Conservation (phyloP, 2,329 filamentous ascomycete species). For the Dryadomyces quercus-mongolicae region DNA sequence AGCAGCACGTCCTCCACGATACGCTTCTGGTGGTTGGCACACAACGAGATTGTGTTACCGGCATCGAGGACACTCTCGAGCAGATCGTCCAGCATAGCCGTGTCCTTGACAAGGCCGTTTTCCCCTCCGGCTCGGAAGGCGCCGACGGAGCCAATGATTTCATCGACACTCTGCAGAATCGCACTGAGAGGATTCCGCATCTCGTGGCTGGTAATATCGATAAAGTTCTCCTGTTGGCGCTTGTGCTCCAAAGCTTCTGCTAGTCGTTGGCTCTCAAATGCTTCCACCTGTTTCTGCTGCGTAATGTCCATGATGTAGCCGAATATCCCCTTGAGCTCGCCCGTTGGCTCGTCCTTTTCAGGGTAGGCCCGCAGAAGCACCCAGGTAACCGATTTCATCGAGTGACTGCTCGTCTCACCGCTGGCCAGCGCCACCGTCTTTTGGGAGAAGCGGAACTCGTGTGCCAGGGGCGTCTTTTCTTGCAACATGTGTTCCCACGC, state of each 20-base stretch:
- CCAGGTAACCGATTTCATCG: conserved; percentile 40
- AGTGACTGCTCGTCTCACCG: conserved; percentile 39
- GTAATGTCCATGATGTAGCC: conserved; percentile 79
- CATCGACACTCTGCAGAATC: conserved; percentile 64
- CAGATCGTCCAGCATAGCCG: conserved; percentile 29
- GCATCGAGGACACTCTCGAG: conserved; percentile 54
- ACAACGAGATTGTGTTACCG: conserved; percentile 70
- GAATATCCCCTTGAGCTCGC: conserved; percentile 61
- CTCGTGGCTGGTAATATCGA: conserved; percentile 63
- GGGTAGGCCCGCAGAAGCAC: conserved; percentile 67
- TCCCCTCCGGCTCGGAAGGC: conserved; percentile 22
- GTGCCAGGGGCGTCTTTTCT: conserved; percentile 51
- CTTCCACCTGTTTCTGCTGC: conserved; percentile 74
- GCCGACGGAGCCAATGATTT: conserved; percentile 45
- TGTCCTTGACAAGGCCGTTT: neutral
- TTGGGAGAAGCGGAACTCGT: conserved; percentile 65
- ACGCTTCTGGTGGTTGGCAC: conserved; percentile 67
- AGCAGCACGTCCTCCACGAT: conserved; percentile 65
- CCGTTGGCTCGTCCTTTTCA: conserved; percentile 50
- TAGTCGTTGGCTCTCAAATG: conserved; percentile 63
- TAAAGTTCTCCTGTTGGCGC: conserved; percentile 58
- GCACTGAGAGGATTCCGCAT: conserved; percentile 68
- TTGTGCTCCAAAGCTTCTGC: conserved; percentile 76
- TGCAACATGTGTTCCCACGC: conserved; percentile 52
- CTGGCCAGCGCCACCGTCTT: conserved; percentile 52